Conservation (phyloP, 2,329 filamentous ascomycete species). For the Colletotrichum sp. region DNA sequence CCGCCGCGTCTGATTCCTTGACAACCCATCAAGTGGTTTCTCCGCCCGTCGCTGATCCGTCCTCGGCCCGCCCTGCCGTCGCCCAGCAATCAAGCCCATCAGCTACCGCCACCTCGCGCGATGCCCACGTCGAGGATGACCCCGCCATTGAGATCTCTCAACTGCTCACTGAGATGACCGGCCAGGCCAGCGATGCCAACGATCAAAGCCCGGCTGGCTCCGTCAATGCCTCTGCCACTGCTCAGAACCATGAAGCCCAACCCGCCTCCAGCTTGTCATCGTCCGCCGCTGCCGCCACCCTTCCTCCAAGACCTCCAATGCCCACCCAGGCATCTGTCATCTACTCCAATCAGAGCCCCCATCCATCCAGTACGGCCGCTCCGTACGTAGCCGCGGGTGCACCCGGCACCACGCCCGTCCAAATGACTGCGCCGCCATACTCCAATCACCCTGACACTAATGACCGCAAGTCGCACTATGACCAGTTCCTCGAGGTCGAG, state of each 20-base stretch:
- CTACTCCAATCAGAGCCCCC: slow-evolving; percentile 36
- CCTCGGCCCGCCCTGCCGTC: slow-evolving; percentile 28
- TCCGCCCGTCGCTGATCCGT: slow-evolving; percentile 34
- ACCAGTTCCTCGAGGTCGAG: slow-evolving; percentile 75
- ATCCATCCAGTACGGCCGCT: slow-evolving; percentile 25
- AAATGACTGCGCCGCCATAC: slow-evolving; percentile 34
- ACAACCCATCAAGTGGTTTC: slow-evolving; percentile 22
- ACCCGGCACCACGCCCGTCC: slow-evolving; percentile 33
- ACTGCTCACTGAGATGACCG: slow-evolving; percentile 46
- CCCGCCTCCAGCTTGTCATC: slow-evolving; percentile 30
- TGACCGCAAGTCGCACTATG: slow-evolving; percentile 70
- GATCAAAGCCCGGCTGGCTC: background rate
- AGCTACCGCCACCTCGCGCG: slow-evolving; percentile 28
- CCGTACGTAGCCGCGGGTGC: slow-evolving; percentile 36
- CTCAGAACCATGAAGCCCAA: slow-evolving; percentile 11
- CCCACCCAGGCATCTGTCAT: slow-evolving; percentile 41
- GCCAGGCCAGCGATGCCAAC: slow-evolving; percentile 31
- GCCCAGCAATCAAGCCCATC: slow-evolving; percentile 5
- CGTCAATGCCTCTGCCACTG: background rate
- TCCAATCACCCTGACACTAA: slow-evolving; percentile 36
- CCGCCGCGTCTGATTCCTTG: slow-evolving; percentile 43
- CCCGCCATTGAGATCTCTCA: slow-evolving; percentile 43
- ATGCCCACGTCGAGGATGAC: slow-evolving; percentile 30
- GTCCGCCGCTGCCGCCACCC: slow-evolving; percentile 42
- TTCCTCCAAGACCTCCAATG: slow-evolving; percentile 52